Conservation (phyloP, 202 grass and related monocot species). For the Schoenoplectus triqueter region DNA sequence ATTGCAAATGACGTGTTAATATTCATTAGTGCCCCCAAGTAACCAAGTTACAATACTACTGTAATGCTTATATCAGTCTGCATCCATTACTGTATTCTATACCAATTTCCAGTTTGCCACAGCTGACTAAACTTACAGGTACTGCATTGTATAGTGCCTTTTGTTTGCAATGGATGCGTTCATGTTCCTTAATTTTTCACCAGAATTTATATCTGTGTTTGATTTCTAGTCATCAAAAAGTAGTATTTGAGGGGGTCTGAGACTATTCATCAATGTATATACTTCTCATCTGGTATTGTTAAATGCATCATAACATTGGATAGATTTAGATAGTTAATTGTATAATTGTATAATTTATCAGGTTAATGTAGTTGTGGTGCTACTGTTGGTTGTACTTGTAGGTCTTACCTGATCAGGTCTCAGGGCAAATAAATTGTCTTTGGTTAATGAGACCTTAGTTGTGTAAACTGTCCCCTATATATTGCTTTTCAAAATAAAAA, state of each 20-base stretch:
- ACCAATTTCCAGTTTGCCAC: not conserved
- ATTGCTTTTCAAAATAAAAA: constrained; percentile 4
- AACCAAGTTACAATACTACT: not conserved
- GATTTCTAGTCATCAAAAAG: not conserved
- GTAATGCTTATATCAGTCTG: constrained; percentile 15
- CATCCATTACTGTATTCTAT: not conserved
- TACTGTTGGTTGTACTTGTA: not conserved
- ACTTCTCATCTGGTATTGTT: constrained; percentile 12
- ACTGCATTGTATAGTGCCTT: not conserved
- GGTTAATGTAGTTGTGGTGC: not conserved
- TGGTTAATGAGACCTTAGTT: not conserved
- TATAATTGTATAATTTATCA: not conserved
- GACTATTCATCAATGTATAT: not conserved
- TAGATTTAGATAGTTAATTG: not conserved
- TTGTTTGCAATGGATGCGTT: not conserved
- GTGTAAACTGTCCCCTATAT: not conserved
- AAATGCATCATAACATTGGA: not conserved
- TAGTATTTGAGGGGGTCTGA: not conserved
- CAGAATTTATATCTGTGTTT: not conserved
- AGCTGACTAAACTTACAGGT: not conserved
- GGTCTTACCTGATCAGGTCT: not conserved
- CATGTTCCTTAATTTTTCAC: not conserved
- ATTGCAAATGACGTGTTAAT: not conserved
- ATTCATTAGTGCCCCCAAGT: not conserved
- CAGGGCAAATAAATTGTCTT: not conserved